Evolutionary conservation across 805 yeast species (phyloP).

Genomic region (Ogataea ramenticola): DNA sequence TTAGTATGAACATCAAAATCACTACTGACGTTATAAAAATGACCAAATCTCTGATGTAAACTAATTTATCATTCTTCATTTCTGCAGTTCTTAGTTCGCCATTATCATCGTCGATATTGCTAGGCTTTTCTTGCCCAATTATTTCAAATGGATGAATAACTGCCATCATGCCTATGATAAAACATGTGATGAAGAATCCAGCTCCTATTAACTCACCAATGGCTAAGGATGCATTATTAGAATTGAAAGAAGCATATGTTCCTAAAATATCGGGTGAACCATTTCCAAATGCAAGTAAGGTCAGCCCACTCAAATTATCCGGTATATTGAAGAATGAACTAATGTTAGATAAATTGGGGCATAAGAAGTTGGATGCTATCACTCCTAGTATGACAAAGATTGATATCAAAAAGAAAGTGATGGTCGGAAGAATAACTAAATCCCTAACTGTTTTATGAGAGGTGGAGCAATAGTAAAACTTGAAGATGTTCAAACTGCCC

Average conservation of each 20-base stretch:
- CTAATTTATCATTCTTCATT: constrained; percentile 27
- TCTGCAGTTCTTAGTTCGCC: constrained; percentile 4
- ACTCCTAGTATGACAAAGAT: constrained; percentile 65
- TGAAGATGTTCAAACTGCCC: constrained; percentile 23
- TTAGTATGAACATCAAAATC: constrained; percentile 39
- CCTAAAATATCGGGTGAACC: constrained; percentile 88
- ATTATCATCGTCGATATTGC: constrained; percentile 4
- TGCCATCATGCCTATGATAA: constrained; percentile 76
- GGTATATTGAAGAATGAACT: constrained; percentile 60
- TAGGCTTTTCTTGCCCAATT: constrained; percentile 5
- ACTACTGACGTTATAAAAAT: constrained; percentile 50
- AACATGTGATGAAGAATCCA: constrained; percentile 71
- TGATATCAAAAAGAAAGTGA: constrained; percentile 18
- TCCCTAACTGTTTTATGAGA: constrained; percentile 6
- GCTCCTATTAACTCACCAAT: constrained; percentile 91
- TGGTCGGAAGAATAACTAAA: constrained; percentile 15
- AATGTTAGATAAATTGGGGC: constrained; percentile 73
- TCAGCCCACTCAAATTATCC: constrained; percentile 80
- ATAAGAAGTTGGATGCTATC: constrained; percentile 76
- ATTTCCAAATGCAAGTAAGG: constrained; percentile 85
- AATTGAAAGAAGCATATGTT: constrained; percentile 72
- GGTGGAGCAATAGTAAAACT: constrained; percentile 23
- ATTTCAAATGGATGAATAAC: constrained; percentile 59
- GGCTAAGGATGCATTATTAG: constrained; percentile 68
- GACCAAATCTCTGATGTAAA: constrained; percentile 55